These are phyloP conservation scores for Colletotrichum sp. DNA, from an alignment of 2,329 filamentous ascomycete species.

Conservation along the genomic window DNA sequence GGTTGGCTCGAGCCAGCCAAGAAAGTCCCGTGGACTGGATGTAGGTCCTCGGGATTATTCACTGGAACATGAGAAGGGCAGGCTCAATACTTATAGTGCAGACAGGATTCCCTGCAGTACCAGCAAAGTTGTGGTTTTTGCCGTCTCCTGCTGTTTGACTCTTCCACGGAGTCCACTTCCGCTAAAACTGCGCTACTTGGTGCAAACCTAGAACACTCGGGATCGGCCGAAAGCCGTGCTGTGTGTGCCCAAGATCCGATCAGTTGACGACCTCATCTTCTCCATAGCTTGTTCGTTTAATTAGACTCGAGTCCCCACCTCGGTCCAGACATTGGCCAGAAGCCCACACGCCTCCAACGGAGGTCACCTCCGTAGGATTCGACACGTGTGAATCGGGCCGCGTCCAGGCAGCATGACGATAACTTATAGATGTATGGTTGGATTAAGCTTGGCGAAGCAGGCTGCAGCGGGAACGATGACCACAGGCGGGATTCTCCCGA, in stretches of 20 bases:
- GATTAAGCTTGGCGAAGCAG: neutral
- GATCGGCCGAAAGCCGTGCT: neutral
- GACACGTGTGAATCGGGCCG: neutral
- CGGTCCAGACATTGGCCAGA: neutral
- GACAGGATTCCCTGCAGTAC: accelerated
- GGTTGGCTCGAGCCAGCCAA: neutral
- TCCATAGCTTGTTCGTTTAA: neutral
- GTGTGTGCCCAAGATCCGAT: neutral
- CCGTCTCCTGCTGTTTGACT: neutral
- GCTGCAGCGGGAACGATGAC: neutral
- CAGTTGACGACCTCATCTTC: neutral
- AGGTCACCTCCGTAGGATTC: neutral
- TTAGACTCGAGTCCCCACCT: neutral
- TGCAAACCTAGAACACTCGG: neutral
- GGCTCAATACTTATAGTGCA: neutral
- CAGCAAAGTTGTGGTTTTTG: neutral
- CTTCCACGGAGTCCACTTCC: neutral
- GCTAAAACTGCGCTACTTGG: neutral
- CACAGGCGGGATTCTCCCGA: neutral
- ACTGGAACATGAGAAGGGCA: neutral
- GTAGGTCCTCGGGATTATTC: neutral
- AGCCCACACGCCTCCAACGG: neutral
- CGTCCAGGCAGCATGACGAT: neutral
- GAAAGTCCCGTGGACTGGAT: neutral
- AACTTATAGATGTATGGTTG: no score